Evolutionary conservation across 2,329 filamentous ascomycete species (phyloP), one percentile per base, ranked within the genome.

Genomic region (Claviceps pazoutovae): DNA sequence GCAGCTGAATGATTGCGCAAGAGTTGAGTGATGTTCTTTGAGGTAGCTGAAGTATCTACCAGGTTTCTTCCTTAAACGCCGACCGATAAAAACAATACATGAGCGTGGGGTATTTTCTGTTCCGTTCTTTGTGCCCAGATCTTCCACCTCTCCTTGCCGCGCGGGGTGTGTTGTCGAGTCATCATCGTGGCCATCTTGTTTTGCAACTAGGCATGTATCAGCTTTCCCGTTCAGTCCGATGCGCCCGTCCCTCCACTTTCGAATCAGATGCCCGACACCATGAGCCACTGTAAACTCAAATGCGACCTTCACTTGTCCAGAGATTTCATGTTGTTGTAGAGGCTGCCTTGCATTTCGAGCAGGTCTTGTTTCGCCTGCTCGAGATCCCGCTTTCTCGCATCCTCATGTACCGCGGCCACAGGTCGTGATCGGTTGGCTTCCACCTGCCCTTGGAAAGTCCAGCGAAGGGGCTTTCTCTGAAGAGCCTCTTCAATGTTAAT

Each of bases 291-390:
- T 34, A 4, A 11, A 4, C 30, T 4, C 30, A 3, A n/a, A 19
- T 14, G 13, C 36, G 34, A 4, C 21, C 21, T 26, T 45, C 4
- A 49, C 7, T 45, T 45, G 17, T 37, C 26, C 17, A 21, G 2
- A 47, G 17, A 5, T 17, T 42, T 47, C 30, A 17, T 16, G 14
- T 46, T 6, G 21, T 13, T 43, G 21, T 21, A 5, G 5, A 54
- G 53, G 42, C 60, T 55, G 26, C 58, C 61, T 51, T 67, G 65
- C 36, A 66, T 66, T 46, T 66, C 66, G 16, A 73, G 66, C 16
- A 79, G 64, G 37, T 74, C 67, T 54, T 60, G 64, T 68, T 79
- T 79, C 30, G 67, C 68, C 38, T 68, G 66, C 50, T 74, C 72
- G 41, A 78, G 66, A 46, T 71, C 68, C 53, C 61, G 62, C 16